Conservation (phyloP, 2,329 filamentous ascomycete genomes). For the Beauveria sp. region DNA sequence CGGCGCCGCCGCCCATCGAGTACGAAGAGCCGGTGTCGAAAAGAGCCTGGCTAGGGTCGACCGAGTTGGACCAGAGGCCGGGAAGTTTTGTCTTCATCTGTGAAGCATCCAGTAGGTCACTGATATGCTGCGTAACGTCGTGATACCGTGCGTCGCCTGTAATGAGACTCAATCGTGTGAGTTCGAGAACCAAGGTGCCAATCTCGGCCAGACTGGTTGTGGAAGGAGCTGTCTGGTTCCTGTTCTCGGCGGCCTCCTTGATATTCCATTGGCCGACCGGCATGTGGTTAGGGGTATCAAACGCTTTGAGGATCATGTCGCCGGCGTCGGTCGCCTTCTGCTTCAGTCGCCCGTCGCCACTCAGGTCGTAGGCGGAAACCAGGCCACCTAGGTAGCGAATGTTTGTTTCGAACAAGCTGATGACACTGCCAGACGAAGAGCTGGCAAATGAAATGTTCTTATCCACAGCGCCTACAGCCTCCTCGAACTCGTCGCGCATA, state of each 20-base stretch:
- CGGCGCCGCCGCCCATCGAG: constrained; percentile 43
- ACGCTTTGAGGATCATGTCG: constrained; percentile 44
- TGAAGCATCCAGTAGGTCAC: constrained; percentile 54
- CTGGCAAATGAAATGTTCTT: constrained; percentile 43
- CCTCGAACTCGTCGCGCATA: constrained; percentile 46
- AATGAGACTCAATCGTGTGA: constrained; percentile 62
- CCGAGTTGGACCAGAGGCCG: constrained; percentile 63
- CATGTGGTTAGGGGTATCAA: constrained; percentile 45
- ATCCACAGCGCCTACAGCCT: constrained; percentile 41
- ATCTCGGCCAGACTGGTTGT: constrained; percentile 48
- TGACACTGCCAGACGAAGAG: constrained; percentile 28
- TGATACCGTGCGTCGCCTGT: constrained; percentile 64
- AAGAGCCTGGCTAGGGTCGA: constrained; percentile 49
- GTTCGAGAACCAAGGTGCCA: constrained; percentile 63
- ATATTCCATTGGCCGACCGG: constrained; percentile 28
- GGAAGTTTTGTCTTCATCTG: constrained; percentile 63
- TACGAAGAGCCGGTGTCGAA: constrained; percentile 32
- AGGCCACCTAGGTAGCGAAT: constrained; percentile 48
- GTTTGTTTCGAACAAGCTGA: constrained; percentile 48
- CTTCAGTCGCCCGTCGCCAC: constrained; percentile 34
- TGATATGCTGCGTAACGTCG: constrained; percentile 65
- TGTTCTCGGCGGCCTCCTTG: constrained; percentile 19
- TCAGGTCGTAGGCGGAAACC: constrained; percentile 42
- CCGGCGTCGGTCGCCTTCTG: constrained; percentile 43
- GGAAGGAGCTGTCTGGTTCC: constrained; percentile 14